These are phyloP conservation scores for Acer negundo DNA, from an alignment of 345 rosid species.

Conservation along the genomic window DNA sequence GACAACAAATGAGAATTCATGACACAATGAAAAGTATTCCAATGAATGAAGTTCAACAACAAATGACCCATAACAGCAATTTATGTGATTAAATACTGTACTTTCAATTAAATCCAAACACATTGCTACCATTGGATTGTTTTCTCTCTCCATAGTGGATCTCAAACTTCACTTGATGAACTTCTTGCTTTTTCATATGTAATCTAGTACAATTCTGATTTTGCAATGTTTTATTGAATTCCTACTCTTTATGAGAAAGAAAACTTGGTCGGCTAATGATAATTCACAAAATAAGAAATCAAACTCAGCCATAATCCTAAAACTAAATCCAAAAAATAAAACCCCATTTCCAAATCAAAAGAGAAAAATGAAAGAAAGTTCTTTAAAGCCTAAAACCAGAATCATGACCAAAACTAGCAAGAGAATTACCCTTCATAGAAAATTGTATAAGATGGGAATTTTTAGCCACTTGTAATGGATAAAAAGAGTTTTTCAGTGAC, in stretches of 20 bases:
- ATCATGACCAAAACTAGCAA: not conserved
- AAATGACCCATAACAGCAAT: conserved; percentile 7
- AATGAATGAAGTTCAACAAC: not conserved
- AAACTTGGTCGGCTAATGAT: not conserved
- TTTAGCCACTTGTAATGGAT: not conserved
- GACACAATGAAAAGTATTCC: not conserved
- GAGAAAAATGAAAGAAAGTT: not conserved
- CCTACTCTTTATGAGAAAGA: not conserved
- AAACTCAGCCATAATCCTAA: not conserved
- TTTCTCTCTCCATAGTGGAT: not conserved
- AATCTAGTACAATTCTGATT: not conserved
- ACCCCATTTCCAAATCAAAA: too few relatives aligned
- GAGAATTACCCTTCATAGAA: not conserved
- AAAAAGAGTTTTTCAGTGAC: too few relatives aligned
- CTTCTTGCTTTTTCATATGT: not conserved
- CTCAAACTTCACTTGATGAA: not conserved
- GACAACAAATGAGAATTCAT: not conserved
- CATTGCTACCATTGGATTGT: not conserved
- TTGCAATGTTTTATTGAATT: not conserved
- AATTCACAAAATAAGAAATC: not conserved
- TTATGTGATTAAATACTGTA: not conserved
- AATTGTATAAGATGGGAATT: not conserved
- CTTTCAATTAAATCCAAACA: conserved; percentile 1
- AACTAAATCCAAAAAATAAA: not conserved
- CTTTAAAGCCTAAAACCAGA: not conserved